Conservation (phyloP, 169 alveolate genomes). For the Plasmodium gaboni region DNA sequence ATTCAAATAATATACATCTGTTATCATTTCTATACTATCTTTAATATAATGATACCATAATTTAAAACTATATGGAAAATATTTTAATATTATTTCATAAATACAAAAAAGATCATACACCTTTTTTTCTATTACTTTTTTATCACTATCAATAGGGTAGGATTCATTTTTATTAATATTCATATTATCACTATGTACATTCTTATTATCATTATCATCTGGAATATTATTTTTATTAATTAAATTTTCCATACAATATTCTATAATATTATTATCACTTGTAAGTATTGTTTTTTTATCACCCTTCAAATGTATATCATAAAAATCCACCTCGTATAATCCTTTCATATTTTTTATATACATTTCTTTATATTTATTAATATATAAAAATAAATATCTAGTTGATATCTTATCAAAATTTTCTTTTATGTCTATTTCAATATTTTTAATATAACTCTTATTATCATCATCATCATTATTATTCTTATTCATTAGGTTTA, state of each 20-base stretch:
- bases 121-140: neutral
- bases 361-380: slow-evolving; percentile 54
- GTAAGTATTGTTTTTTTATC: slow-evolving; percentile 16
- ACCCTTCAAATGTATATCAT: slow-evolving; percentile 51
- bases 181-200: neutral
- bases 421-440: slow-evolving; percentile 39
- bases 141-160: neutral
- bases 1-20: slow-evolving; percentile 33
- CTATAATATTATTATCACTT: slow-evolving; percentile 21
- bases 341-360: neutral
- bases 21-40: slow-evolving; percentile 58
- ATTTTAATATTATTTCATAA: slow-evolving; percentile 37
- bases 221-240: neutral
- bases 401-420: slow-evolving; percentile 51
- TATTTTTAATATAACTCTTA: slow-evolving; percentile 41
- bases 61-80: slow-evolving; percentile 65
- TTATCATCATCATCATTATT: neutral
- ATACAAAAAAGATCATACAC: slow-evolving; percentile 10
- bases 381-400: slow-evolving; percentile 52
- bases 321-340: slow-evolving; percentile 25
- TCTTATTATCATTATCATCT: neutral
- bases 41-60: slow-evolving; percentile 53
- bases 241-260: slow-evolving; percentile 15
- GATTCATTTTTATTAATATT: neutral
- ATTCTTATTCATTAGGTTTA: neutral